Conservation (phyloP, 2,329 filamentous ascomycete species). For the Penicillium palitans region DNA sequence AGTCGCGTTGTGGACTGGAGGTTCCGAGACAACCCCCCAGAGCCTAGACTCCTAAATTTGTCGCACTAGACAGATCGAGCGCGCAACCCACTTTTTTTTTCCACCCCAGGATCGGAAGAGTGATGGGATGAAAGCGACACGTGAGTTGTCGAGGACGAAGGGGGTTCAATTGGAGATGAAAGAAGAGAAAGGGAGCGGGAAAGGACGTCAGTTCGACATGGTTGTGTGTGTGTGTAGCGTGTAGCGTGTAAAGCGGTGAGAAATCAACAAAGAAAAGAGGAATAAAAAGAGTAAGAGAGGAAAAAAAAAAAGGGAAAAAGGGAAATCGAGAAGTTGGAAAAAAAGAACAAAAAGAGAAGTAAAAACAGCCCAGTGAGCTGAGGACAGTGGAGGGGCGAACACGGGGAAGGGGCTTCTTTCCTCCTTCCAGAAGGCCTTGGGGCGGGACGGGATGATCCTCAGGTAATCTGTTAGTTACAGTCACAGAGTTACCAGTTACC, state of each 20-base stretch:
- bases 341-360: constrained; percentile 3
- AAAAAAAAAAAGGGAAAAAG: neutral
- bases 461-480: constrained; percentile 5
- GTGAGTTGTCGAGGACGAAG: constrained; percentile 8
- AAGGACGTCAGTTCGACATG: constrained; percentile 20
- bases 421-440: constrained; percentile 27
- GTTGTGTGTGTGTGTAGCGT: neutral
- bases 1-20: constrained; percentile 24
- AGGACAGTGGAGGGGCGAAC: constrained; percentile 21
- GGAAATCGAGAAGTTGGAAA: constrained; percentile 12
- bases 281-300: constrained; percentile 2
- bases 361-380: neutral
- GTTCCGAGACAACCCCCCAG: constrained; percentile 25
- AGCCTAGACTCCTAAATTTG: constrained; percentile 5
- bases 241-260: constrained; percentile 1
- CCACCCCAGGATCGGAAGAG: neutral
- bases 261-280: constrained; percentile 8
- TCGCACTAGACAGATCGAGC: constrained; percentile 3
- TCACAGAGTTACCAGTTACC: neutral
- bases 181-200: constrained; percentile 9
- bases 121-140: constrained; percentile 2
- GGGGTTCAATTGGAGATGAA: constrained; percentile 8
- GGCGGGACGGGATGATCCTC: constrained; percentile 28
- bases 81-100: constrained; percentile 8
- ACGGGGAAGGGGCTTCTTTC: constrained; percentile 27